Percentiles rank a stretch among this genome's conserved stretches.
These are phyloP conservation scores for Euptelea pleiosperma DNA, from an alignment of 164 flowering plant species.

Conservation along the genomic window DNA sequence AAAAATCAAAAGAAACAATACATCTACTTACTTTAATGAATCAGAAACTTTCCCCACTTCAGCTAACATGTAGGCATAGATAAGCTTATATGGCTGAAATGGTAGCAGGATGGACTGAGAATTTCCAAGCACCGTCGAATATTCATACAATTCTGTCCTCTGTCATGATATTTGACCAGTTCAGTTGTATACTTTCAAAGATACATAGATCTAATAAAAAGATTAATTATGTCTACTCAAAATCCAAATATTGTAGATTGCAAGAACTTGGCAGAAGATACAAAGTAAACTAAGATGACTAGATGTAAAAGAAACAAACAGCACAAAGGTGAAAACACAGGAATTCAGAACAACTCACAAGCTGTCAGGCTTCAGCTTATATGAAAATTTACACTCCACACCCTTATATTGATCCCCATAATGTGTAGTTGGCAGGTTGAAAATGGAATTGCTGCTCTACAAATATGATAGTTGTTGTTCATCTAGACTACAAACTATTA, in stretches of 20 bases:
- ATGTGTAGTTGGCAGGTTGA: background rate
- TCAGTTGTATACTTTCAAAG: conserved; percentile 4
- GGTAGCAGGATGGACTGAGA: conserved; percentile 84
- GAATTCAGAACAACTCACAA: no score
- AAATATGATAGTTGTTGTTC: background rate
- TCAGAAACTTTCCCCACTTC: conserved; percentile 93
- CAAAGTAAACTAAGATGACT: background rate
- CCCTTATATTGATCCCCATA: background rate
- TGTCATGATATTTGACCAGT: conserved; percentile 31
- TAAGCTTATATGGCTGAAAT: conserved; percentile 94
- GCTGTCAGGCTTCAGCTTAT: no score
- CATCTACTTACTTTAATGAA: conserved; percentile 61
- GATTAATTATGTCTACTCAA: background rate
- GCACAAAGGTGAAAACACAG: no score
- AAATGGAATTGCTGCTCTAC: background rate
- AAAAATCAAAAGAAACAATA: background rate
- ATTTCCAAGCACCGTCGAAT: conserved; percentile 91
- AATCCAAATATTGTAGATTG: background rate
- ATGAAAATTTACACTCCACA: no score
- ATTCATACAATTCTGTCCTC: conserved; percentile 98
- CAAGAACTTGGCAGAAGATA: background rate
- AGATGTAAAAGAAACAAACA: background rate
- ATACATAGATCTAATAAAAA: background rate
- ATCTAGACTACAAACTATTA: background rate
- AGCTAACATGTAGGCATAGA: conserved; percentile 94